phyloP scores from a whole-genome alignment of 2,329 filamentous ascomycete genomes.

The Ceratocystis papillata region DNA sequence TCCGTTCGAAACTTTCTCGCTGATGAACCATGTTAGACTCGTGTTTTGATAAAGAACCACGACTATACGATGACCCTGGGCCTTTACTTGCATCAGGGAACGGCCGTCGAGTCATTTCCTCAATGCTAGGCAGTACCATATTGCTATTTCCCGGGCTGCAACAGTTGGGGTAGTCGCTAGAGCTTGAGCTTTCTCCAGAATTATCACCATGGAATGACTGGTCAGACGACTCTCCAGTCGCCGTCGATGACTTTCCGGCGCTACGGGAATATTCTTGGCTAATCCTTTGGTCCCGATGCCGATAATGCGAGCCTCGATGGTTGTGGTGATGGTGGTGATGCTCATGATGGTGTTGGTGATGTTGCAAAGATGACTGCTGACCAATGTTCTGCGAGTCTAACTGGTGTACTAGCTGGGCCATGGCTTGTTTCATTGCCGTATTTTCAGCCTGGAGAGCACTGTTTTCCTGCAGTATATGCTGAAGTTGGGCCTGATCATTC shows the following conservation, averaged over 20 bases:
- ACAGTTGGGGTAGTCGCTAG: background rate
- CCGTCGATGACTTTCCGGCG: background rate
- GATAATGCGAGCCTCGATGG: constrained; percentile 15
- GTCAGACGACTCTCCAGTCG: background rate
- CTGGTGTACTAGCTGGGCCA: constrained; percentile 22
- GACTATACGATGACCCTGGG: background rate
- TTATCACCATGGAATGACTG: background rate
- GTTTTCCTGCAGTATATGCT: constrained; percentile 63
- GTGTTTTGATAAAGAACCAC: background rate
- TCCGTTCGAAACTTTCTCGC: background rate
- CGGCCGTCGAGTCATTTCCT: constrained; percentile 2
- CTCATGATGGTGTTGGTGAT: constrained; percentile 18
- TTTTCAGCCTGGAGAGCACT: constrained; percentile 70
- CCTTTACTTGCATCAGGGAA: background rate
- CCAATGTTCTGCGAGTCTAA: constrained; percentile 19
- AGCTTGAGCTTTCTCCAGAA: background rate
- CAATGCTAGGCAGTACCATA: constrained; percentile 5
- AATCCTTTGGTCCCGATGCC: constrained; percentile 11
- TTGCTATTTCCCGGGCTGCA: background rate
- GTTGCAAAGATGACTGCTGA: background rate
- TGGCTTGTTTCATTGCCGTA: constrained; percentile 54
- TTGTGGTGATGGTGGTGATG: constrained; percentile 21
- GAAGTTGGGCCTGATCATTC: constrained; percentile 47
- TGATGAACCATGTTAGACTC: background rate
- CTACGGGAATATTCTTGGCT: background rate